Evolutionary conservation across 2,329 filamentous ascomycete species (phyloP).

Genomic region (Exophiala spinifera): DNA sequence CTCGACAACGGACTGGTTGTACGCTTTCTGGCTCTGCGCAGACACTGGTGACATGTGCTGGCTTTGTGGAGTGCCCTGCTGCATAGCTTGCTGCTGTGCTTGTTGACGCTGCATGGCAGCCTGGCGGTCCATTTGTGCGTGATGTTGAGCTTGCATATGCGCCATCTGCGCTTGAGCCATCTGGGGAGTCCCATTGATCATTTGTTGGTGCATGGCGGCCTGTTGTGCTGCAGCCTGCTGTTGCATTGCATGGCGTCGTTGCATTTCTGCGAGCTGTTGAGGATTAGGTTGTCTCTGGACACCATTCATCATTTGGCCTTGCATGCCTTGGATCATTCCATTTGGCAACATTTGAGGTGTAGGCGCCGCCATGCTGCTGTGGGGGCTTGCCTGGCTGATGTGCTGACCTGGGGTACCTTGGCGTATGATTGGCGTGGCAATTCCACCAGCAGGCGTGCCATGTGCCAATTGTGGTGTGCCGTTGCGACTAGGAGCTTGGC

Average conservation of each 20-base stretch:
- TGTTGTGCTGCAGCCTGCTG: constrained; percentile 41
- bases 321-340: constrained; percentile 41
- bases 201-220: constrained; percentile 39
- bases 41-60: constrained; percentile 33
- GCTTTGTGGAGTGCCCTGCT: constrained; percentile 29
- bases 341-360: constrained; percentile 46
- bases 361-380: constrained; percentile 40
- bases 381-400: constrained; percentile 47
- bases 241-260: constrained; percentile 42
- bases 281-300: constrained; percentile 38
- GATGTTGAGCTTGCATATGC: constrained; percentile 28
- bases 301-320: constrained; percentile 40
- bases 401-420: constrained; percentile 48
- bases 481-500: constrained; percentile 45
- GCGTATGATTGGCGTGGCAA: constrained; percentile 48
- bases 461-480: constrained; percentile 49
- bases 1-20: constrained; percentile 22
- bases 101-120: constrained; percentile 33
- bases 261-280: constrained; percentile 42
- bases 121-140: constrained; percentile 31
- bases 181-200: constrained; percentile 33
- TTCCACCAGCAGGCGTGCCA: constrained; percentile 45
- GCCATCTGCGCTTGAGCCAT: constrained; percentile 32
- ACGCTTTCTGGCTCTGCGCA: constrained; percentile 20
- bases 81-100: constrained; percentile 32